phyloP scores from a whole-genome alignment of 2,329 filamentous ascomycete species.

The Stagonosporopsis chrysanthemi region DNA sequence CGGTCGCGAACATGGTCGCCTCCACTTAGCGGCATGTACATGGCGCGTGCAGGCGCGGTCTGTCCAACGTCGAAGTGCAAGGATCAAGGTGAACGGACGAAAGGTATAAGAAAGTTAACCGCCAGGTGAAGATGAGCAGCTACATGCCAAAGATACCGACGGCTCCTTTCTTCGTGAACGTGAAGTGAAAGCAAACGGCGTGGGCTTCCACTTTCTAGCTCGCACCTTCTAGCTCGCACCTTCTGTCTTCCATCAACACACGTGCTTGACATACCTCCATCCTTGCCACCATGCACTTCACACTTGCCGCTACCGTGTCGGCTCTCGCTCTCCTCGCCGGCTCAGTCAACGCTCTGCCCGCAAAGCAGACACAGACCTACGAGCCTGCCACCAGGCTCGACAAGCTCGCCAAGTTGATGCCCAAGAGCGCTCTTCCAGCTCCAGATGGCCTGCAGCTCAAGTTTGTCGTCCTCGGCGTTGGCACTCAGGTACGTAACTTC shows the following conservation, averaged over 20 bases:
- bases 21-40: conserved; percentile 39
- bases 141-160: conserved; percentile 28
- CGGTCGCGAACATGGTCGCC: conserved; percentile 29
- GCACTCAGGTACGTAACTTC: conserved; percentile 40
- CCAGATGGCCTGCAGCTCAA: conserved; percentile 50
- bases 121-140: conserved; percentile 20
- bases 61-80: conserved; percentile 38
- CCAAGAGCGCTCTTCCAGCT: conserved; percentile 39
- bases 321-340: conserved; percentile 29
- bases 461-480: conserved; percentile 57
- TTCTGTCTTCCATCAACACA: neutral
- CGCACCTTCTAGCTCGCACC: neutral
- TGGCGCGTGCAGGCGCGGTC: conserved; percentile 40
- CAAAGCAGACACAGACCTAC: conserved; percentile 20
- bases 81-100: conserved; percentile 23
- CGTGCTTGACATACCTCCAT: neutral
- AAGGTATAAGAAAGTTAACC: conserved; percentile 41
- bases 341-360: conserved; percentile 28
- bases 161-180: conserved; percentile 22
- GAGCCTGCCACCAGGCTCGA: conserved; percentile 31
- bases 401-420: conserved; percentile 37
- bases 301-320: conserved; percentile 33
- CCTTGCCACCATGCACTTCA: conserved; percentile 39
- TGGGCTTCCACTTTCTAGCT: neutral
- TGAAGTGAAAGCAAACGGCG: conserved; percentile 9